Conservation (phyloP, 176 grass and related monocot genomes). For the Raddia guianensis region DNA sequence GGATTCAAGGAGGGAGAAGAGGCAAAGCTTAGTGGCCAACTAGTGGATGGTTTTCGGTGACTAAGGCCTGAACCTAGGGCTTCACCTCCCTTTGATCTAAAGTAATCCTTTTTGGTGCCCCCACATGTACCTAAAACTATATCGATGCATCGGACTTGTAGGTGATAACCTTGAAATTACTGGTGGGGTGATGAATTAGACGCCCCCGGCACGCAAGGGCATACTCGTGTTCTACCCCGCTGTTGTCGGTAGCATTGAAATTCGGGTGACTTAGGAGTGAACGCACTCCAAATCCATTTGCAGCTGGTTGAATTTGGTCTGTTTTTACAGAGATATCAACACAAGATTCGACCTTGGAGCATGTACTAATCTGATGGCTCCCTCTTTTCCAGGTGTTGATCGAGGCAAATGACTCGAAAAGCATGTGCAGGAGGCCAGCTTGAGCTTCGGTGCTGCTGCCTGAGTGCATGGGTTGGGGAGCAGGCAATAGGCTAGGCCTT, state of each 20-base stretch:
- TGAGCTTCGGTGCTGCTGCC: conserved; percentile 31
- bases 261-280: conserved; percentile 11
- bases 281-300: not conserved
- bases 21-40: conserved; percentile 47
- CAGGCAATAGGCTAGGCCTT: not conserved
- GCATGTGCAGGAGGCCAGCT: conserved; percentile 19
- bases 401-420: conserved; percentile 28
- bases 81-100: conserved; percentile 38
- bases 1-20: conserved; percentile 32
- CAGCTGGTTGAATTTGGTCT: conserved; percentile 36
- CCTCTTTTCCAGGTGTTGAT: conserved; percentile 42
- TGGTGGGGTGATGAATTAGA: conserved; percentile 17
- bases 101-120: conserved; percentile 18
- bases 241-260: conserved; percentile 38
- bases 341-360: conserved; percentile 6
- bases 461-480: not conserved
- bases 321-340: not conserved
- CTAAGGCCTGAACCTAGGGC: conserved; percentile 45
- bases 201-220: conserved; percentile 30
- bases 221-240: conserved; percentile 22
- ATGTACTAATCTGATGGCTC: conserved; percentile 17
- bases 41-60: conserved; percentile 27
- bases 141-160: conserved; percentile 27
- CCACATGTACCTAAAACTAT: conserved; percentile 44
- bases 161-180: conserved; percentile 19